Percentiles rank a stretch among this genome's conserved stretches.
Conservation (phyloP, 2,329 filamentous ascomycete genomes). For the Aotearoamyces nothofagi region DNA sequence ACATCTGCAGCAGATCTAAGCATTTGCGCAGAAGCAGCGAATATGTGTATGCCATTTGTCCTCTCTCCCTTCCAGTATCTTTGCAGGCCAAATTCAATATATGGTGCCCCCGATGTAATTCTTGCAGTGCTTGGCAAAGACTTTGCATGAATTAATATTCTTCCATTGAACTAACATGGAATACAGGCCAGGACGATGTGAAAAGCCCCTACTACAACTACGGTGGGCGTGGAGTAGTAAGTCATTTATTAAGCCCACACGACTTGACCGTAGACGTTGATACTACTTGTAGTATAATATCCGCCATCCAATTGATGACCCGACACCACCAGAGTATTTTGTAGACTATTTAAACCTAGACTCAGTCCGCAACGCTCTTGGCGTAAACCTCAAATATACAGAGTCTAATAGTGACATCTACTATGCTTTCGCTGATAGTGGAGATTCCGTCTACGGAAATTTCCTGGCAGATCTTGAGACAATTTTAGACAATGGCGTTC, state of each 20-base stretch:
- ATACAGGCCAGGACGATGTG: slow-evolving; percentile 38
- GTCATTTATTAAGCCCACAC: slow-evolving; percentile 4
- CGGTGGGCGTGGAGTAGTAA: slow-evolving; percentile 24
- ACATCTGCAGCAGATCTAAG: slow-evolving; percentile 19
- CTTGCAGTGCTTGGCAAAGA: too few relatives aligned
- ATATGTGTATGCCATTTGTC: too few relatives aligned
- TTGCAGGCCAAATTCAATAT: too few relatives aligned
- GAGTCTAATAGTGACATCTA: slow-evolving; percentile 23
- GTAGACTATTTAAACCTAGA: slow-evolving; percentile 29
- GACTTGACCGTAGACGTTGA: background rate
- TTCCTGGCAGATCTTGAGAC: slow-evolving; percentile 31
- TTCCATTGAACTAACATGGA: too few relatives aligned
- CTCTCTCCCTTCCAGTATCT: too few relatives aligned
- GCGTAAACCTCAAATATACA: slow-evolving; percentile 29
- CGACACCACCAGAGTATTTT: slow-evolving; percentile 33
- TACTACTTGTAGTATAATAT: too few relatives aligned
- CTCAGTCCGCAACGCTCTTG: slow-evolving; percentile 28
- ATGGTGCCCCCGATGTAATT: too few relatives aligned
- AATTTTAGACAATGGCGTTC: slow-evolving; percentile 30
- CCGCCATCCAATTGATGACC: slow-evolving; percentile 32
- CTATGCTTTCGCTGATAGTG: slow-evolving; percentile 28
- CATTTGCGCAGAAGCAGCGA: slow-evolving; percentile 33
- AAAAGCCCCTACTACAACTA: slow-evolving; percentile 22
- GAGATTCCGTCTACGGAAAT: slow-evolving; percentile 47
- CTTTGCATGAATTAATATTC: too few relatives aligned